Conservation (phyloP, 2,329 filamentous ascomycete genomes). For the Colletotrichum kahawae region DNA sequence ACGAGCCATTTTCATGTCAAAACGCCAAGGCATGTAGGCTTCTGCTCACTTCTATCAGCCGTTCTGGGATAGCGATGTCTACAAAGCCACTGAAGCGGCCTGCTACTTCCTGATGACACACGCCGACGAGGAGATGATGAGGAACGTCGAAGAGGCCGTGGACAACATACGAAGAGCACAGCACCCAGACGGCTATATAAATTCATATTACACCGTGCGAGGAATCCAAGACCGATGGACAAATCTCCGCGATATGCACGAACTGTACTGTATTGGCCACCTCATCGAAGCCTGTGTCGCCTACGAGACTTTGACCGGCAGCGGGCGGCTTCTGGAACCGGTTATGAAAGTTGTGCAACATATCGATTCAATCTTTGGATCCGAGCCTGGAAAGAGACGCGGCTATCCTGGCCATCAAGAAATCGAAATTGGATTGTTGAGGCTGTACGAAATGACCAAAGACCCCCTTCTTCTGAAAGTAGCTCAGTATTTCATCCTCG, state of each 20-base stretch:
- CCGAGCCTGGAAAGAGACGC: not conserved
- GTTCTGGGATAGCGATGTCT: conserved; percentile 5
- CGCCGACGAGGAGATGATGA: not conserved
- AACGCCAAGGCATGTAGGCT: not conserved
- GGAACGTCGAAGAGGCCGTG: not conserved
- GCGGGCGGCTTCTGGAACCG: not conserved
- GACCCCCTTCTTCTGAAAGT: conserved; percentile 40
- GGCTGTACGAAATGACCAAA: conserved; percentile 38
- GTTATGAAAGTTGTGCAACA: not conserved
- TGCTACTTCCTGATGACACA: not conserved
- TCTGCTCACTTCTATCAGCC: not conserved
- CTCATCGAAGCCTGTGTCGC: not conserved
- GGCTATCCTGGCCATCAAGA: conserved; percentile 22
- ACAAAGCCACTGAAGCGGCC: conserved; percentile 4
- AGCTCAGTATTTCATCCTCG: conserved; percentile 60
- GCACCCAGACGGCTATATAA: conserved; percentile 6
- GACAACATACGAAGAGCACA: not conserved
- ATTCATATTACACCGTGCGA: conserved; percentile 2
- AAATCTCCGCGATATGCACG: conserved; percentile 1
- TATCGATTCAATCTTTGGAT: not conserved
- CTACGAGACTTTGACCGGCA: not conserved
- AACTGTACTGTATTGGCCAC: conserved; percentile 1
- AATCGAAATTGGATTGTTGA: conserved; percentile 54
- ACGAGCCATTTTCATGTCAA: not conserved
- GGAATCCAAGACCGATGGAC: not conserved